phyloP scores from a whole-genome alignment of 2,329 filamentous ascomycete species.

The Periconia macrospinosa region DNA sequence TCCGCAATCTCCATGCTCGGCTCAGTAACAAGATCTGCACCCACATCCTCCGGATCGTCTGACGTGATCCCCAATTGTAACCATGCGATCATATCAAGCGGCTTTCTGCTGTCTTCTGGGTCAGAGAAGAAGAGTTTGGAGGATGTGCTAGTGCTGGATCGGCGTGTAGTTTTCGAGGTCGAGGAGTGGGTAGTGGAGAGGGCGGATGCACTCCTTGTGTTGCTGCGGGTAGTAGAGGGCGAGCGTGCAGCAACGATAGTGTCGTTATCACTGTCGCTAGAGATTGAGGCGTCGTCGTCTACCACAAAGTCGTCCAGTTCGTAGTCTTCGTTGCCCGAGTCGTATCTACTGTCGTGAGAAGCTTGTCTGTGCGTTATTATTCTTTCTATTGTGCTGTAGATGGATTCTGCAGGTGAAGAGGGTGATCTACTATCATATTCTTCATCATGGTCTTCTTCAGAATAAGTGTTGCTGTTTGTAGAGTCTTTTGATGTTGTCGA shows the following conservation, averaged over 20 bases:
- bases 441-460: not conserved
- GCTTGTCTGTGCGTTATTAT: not conserved
- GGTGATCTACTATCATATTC: not conserved
- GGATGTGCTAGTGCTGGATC: not conserved
- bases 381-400: conserved; percentile 4
- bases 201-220: not conserved
- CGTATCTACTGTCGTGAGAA: conserved; percentile 11
- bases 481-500: not conserved
- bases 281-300: conserved; percentile 5
- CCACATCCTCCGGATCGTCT: not conserved
- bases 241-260: not conserved
- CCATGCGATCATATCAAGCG: not conserved
- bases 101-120: not conserved
- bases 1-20: conserved; percentile 14
- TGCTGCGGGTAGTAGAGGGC: not conserved
- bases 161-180: not conserved
- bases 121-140: conserved; percentile 7
- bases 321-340: conserved; percentile 14
- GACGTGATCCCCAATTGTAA: not conserved
- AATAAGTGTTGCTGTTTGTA: not conserved
- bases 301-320: conserved; percentile 17
- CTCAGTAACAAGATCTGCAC: not conserved
- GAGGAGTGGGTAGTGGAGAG: not conserved
- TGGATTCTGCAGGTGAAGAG: conserved; percentile 9
- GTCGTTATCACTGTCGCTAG: not conserved